These are phyloP conservation scores for Suhomyces vadensis DNA, from an alignment of 805 yeast species.

Conservation along the genomic window DNA sequence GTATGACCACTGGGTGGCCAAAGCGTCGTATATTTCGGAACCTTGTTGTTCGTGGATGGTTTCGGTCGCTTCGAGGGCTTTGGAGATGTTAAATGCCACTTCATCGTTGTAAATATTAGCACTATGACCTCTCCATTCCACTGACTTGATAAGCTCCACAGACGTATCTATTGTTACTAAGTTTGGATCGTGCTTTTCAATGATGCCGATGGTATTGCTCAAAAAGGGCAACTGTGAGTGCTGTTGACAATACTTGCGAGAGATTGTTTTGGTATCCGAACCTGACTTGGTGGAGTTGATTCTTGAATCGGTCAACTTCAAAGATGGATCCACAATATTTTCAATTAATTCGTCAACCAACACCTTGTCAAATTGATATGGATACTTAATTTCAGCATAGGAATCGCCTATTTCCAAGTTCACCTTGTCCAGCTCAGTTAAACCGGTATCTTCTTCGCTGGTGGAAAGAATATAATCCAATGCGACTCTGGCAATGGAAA, in stretches of 20 bases:
- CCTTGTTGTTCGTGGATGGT: slow-evolving; percentile 22
- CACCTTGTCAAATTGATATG: slow-evolving; percentile 27
- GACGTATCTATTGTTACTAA: slow-evolving; percentile 36
- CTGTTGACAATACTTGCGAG: slow-evolving; percentile 25
- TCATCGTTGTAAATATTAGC: slow-evolving; percentile 73
- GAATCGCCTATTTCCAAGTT: slow-evolving; percentile 21
- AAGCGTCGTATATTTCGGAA: slow-evolving; percentile 46
- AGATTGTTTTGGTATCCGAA: slow-evolving; percentile 8
- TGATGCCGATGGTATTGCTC: slow-evolving; percentile 40
- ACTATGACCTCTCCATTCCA: slow-evolving; percentile 53
- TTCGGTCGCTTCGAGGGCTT: slow-evolving; percentile 17
- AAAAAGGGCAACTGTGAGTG: slow-evolving; percentile 29
- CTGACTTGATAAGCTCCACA: slow-evolving; percentile 29
- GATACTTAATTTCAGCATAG: not conserved
- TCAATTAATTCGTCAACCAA: slow-evolving; percentile 58
- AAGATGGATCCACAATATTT: slow-evolving; percentile 63
- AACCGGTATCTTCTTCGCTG: slow-evolving; percentile 1
- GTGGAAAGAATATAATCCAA: slow-evolving; percentile 49
- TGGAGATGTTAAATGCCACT: slow-evolving; percentile 59
- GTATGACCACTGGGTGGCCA: slow-evolving; percentile 67
- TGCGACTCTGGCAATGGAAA: slow-evolving; percentile 61
- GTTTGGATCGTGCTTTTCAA: slow-evolving; percentile 37
- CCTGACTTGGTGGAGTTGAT: slow-evolving; percentile 17
- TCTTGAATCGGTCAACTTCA: slow-evolving; percentile 55
- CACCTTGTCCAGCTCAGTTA: slow-evolving; percentile 13